Evolutionary conservation across 768 basidiomycete genomes (phyloP).

Genomic region (Mycena galopus): DNA sequence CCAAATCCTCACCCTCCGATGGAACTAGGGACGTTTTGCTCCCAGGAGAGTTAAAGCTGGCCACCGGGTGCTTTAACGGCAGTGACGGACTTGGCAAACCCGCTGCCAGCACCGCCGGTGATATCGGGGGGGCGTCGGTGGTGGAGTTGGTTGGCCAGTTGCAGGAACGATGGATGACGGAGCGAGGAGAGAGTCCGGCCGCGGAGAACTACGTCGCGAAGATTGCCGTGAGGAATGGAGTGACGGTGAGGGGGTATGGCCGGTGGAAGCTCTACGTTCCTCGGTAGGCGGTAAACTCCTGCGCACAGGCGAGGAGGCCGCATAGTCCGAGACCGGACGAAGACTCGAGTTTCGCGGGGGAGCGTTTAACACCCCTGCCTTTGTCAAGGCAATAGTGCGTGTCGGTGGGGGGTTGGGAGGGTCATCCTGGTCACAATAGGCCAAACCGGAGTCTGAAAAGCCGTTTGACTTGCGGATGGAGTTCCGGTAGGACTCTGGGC

Average conservation of each 20-base stretch:
- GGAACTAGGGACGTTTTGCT: constrained; percentile 76
- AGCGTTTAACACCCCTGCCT: constrained; percentile 31
- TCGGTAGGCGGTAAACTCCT: constrained; percentile 43
- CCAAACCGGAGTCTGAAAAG: constrained; percentile 46
- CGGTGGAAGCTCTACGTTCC: constrained; percentile 46
- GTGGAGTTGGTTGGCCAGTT: constrained; percentile 22
- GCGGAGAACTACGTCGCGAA: constrained; percentile 29
- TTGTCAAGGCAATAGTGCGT: constrained; percentile 36
- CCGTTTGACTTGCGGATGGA: constrained; percentile 43
- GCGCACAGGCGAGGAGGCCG: constrained; percentile 24
- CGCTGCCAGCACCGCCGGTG: constrained; percentile 26
- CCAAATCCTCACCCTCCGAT: constrained; percentile 84
- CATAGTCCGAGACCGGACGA: constrained; percentile 34
- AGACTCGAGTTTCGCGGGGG: constrained; percentile 33
- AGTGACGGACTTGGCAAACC: constrained; percentile 43
- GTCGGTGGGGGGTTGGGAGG: constrained; percentile 38
- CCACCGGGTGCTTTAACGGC: constrained; percentile 53
- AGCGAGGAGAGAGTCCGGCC: constrained; percentile 29
- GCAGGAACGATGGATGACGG: constrained; percentile 15
- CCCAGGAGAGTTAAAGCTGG: constrained; percentile 45
- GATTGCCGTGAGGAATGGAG: constrained; percentile 29
- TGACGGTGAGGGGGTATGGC: constrained; percentile 41
- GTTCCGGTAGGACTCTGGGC: constrained; percentile 44
- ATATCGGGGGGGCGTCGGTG: constrained; percentile 35
- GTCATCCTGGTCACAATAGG: constrained; percentile 46